Percentiles rank a stretch among this genome's conserved stretches.
Conservation (phyloP, 2,329 filamentous ascomycete genomes). For the Aspergillus floridensis region DNA sequence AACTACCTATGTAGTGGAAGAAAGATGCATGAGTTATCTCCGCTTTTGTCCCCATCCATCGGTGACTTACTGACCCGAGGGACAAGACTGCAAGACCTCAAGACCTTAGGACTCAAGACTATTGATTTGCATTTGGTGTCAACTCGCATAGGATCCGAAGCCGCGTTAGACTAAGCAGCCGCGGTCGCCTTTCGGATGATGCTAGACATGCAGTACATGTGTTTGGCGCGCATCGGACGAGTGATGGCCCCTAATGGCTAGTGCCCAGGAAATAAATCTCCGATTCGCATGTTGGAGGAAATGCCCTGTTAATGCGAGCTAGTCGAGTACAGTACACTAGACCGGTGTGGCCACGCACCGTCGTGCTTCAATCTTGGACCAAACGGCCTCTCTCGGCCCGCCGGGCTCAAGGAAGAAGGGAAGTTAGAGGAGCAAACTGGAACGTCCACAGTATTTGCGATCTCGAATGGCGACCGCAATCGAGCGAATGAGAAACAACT, state of each 20-base stretch:
- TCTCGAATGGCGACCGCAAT: constrained; percentile 1
- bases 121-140: not conserved
- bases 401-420: not conserved
- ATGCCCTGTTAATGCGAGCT: not conserved
- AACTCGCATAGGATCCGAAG: not conserved
- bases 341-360: not conserved
- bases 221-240: constrained; percentile 6
- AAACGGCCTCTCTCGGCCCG: constrained; percentile 11
- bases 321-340: no score
- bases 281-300: constrained; percentile 13
- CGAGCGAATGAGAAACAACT: not conserved
- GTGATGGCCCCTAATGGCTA: not conserved
- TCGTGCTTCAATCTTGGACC: not conserved
- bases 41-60: not conserved
- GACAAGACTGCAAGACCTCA: not conserved
- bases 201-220: constrained; percentile 13
- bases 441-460: not conserved
- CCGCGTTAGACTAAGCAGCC: not conserved
- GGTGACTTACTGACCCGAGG: not conserved
- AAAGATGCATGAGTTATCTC: not conserved
- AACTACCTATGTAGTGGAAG: not conserved
- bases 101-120: not conserved
- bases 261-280: constrained; percentile 14
- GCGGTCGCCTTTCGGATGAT: constrained; percentile 4
- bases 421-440: not conserved